Evolutionary conservation across 2,329 filamentous ascomycete species (phyloP), one percentile per base, ranked within the genome.

Genomic region (Cladosporium halotolerans): DNA sequence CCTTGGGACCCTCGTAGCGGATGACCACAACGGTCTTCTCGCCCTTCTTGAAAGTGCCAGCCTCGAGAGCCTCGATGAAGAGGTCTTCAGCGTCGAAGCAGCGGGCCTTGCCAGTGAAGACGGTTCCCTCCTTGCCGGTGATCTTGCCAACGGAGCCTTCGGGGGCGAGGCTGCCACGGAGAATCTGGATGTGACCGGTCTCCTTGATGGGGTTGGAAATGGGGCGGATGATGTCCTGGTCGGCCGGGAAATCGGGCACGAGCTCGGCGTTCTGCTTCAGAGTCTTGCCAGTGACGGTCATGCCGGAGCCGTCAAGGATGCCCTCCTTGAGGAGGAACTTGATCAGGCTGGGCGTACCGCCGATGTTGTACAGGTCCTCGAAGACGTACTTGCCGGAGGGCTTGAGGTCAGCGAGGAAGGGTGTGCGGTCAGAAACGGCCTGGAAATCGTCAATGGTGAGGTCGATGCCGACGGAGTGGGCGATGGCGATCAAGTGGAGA

Each of bases 11-110:
- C 63, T 85, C 83, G 68, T 88, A 88, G 42, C 85, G 82, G 69
- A 89, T 88, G 49, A 89, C 82, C 31, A 88, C 84, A 39, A 89
- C 85, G 0, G 82, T 86, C 72, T 88, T 89, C 66, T 89, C 85
- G 50, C 84, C 84, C 73, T 86, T 86, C 68, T 84, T 86, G 68
- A 88, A 82, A 58, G 84, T 82, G 18, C 82, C 81, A 36, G 73
- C 72, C 69, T 88, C 85, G 28, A 89, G 78, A 2, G 84, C 83
- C 33, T 73, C 66, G 62, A 88, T 82, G 71, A 89, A 87, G 56
- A 79, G 75, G 58, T 88, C 83, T 68, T 89, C 85, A 16, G 76
- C 76, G 63, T 89, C 82, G 68, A 84, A 89, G 61, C 84, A 83
- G 59, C 81, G 82, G 2, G 85, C 85, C 64, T 83, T 86, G 46